phyloP scores from a whole-genome alignment of 129 eudicot species.

The Artemisia argyi region DNA sequence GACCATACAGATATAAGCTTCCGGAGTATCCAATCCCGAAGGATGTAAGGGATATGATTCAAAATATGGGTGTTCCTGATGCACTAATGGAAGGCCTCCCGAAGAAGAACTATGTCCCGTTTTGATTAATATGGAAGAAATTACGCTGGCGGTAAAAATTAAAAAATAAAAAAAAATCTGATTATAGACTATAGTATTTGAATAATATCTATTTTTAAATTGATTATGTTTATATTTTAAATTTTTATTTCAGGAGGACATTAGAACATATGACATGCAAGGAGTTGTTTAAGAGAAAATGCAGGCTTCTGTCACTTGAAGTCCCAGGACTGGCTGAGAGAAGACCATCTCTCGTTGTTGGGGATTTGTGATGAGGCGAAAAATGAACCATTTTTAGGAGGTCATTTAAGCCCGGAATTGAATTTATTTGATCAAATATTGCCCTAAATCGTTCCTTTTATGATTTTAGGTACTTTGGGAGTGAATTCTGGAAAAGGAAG shows the following conservation, averaged over 20 bases:
- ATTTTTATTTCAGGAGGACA: constrained; percentile 53
- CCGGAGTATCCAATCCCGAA: constrained; percentile 56
- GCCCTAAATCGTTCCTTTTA: too few species aligned
- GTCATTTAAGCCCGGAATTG: too few species aligned
- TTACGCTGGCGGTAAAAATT: constrained; percentile 68
- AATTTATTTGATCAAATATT: too few species aligned
- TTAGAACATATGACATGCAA: constrained; percentile 77
- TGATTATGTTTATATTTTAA: constrained; percentile 16
- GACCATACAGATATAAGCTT: constrained; percentile 43
- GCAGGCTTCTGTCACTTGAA: constrained; percentile 59
- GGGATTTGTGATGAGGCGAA: too few species aligned
- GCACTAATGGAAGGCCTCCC: constrained; percentile 51
- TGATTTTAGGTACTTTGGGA: too few species aligned
- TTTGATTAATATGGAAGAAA: constrained; percentile 74
- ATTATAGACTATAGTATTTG: neutral
- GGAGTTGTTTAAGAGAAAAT: constrained; percentile 40
- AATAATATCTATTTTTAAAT: neutral
- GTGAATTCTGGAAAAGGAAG: too few species aligned
- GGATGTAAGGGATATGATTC: constrained; percentile 48
- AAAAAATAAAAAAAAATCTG: neutral
- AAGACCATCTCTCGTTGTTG: constrained; percentile 73
- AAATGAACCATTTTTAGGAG: too few species aligned
- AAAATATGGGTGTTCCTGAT: constrained; percentile 50
- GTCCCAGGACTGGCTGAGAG: constrained; percentile 93
- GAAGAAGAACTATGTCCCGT: constrained; percentile 46